A percentile compares a stretch with the other conserved stretches of the same genome.
phyloP scores from a whole-genome alignment of 2,329 filamentous ascomycete species.

The Alternaria sp. region DNA sequence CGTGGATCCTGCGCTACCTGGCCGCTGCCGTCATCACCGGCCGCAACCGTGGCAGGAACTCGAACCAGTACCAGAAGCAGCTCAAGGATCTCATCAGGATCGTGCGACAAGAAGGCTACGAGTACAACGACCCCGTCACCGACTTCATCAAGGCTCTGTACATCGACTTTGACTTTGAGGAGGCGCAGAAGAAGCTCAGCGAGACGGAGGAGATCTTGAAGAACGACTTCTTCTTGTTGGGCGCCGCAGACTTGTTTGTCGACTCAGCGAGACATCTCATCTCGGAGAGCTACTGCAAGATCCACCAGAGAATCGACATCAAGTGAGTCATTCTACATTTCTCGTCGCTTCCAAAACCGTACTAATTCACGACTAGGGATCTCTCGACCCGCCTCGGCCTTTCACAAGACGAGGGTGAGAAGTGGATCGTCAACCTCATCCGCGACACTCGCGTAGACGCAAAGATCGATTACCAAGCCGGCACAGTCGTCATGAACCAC shows the following conservation, averaged over 20 bases:
- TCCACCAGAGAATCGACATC: conserved; percentile 97
- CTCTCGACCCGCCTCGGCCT: conserved; percentile 90
- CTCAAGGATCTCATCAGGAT: conserved; percentile 96
- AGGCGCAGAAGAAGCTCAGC: conserved; percentile 86
- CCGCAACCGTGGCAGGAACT: conserved; percentile 68
- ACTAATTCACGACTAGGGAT: conserved; percentile 61
- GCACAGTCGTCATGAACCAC: conserved; percentile 99
- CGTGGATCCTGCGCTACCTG: conserved; percentile 95
- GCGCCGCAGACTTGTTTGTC: conserved; percentile 85
- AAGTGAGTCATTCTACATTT: conserved; percentile 61
- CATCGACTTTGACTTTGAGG: conserved; percentile 96
- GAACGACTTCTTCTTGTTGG: conserved; percentile 93
- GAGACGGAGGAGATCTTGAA: conserved; percentile 91
- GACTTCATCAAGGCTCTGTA: conserved; percentile 96
- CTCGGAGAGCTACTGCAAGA: conserved; percentile 99
- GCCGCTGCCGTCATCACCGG: conserved; percentile 94
- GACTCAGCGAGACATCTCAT: conserved; percentile 95
- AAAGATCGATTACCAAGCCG: conserved; percentile 99
- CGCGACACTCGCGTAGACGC: conserved; percentile 96
- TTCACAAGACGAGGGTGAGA: conserved; percentile 94
- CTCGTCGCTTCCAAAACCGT: not conserved
- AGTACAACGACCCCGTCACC: conserved; percentile 95
- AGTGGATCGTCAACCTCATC: conserved; percentile 99
- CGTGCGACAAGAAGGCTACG: conserved; percentile 95
- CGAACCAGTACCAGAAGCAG: conserved; percentile 97